Evolutionary conservation across 2,329 filamentous ascomycete genomes (phyloP), one percentile per base, ranked within the genome.

Genomic region (Diatrype stigma): DNA sequence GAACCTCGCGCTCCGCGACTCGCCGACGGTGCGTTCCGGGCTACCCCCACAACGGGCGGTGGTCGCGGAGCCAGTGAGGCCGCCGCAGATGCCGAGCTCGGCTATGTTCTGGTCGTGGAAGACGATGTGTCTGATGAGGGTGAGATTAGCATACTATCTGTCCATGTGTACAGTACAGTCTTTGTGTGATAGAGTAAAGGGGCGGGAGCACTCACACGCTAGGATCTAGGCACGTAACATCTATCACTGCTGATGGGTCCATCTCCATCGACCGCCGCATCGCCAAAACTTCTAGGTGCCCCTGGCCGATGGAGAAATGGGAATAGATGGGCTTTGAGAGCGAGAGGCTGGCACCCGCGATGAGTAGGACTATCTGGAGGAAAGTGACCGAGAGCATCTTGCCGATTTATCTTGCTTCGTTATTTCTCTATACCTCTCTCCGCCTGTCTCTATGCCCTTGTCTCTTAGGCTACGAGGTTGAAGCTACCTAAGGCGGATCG

Each of bases 31-130:
- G 16, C 63, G 66, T n/a, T 65, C 51, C 1, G 74, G 75, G 11
- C 63, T 55, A 19, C 75, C 76, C 8, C 67, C 67, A 60, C 79
- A 80, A 58, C 74, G 70, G 46, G 69, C 63, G 47, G 74, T 73
- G 12, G n/a, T n/a, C n/a, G n/a, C n/a, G n/a, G 66, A 57, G 16
- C 74, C 74, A 0, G 75, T 70, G 52, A 79, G 79, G 51, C 85
- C 73, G 47, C 74, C 72, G 65, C 77, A 80, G 65, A 78, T 78
- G 48, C 62, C 64, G 12, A 79, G 70, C 56, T 77, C 65, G 7
- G 75, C 75, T 12, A 74, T 73, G 53, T 73, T 72, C 38, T 72
- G 70, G 62, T 80, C 77, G 61, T 80, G 76, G 58, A 72, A 72
- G 55, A 73, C 68, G 54, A 77, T 73, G 53, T 71, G 66, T 6